Base-by-base conservation (phyloP, 768 basidiomycete species). In the Hygrophoropsis aurantiaca region DNA sequence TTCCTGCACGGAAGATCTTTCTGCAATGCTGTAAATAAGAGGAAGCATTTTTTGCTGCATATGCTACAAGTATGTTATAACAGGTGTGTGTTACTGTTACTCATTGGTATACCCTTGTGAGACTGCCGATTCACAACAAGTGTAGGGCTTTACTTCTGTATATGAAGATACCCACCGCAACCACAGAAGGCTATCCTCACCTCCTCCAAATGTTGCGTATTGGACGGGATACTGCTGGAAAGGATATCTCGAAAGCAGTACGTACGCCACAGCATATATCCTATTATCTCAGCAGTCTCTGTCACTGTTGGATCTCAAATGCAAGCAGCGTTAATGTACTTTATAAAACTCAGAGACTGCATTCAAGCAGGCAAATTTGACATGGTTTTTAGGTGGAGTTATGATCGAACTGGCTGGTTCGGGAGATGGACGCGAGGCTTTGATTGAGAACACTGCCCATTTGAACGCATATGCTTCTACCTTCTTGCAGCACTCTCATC, bases 171-270 rank as follows among this genome's bases (percentile, higher is more conserved):
- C 42, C 50, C 11, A 44, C 35, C 1, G 55, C 78, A 8, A 73
- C 74, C 1, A 51, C 62, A 16, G 69, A 69, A 42, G 61, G 78
- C 59, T 68, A 74, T 30, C 80, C 56, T 13, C 66, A 74, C 36
- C 61, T 80, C 4, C 76, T 75, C 2, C 79, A 81, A 54, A 69
- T 80, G 50, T 84, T 82, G 83, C 74, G 70, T 11, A 74, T 79
- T 5, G 72, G 80, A 58, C 68, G 77, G 5, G 77, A 76, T 11
- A 73, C 78, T 9, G 68, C 70, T 10, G 75, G 81, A 16, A n/a
- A n/a, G n/a, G n/a, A n/a, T n/a, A n/a, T n/a, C n/a, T n/a, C n/a
- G n/a, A n/a, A n/a, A n/a, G n/a, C n/a, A n/a, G n/a, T n/a, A n/a
- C n/a, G n/a, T n/a, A n/a, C n/a, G n/a, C n/a, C n/a, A n/a, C n/a